Evolutionary conservation across 2,329 filamentous ascomycete species (phyloP), one percentile per base, ranked within the genome.

Genomic region (Microdochium trichocladiopsis): DNA sequence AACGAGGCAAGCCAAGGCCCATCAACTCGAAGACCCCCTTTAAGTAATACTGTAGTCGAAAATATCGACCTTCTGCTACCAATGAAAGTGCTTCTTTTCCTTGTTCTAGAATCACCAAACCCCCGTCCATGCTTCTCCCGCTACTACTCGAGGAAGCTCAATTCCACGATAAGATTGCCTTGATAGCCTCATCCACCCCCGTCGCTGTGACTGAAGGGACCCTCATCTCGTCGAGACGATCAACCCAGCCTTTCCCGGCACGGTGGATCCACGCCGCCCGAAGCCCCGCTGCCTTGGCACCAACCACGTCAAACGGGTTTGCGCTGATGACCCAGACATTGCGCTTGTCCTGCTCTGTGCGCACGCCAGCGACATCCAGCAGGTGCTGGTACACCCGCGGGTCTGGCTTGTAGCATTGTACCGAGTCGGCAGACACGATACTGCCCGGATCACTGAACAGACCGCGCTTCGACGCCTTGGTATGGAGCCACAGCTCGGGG

Each of bases 261-360:
- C 87, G 71, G 68, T 90, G 84, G 5, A 91, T 78, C 82, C 84
- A 90, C 14, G 76, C 81, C 23, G 82, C 78, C 59, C 78, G 75
- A 69, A 90, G 69, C 0, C 86, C 86, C 4, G 76, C 73, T 1
- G 73, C 73, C 55, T 74, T 75, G 1, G 86, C 83, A 0, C 88
- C 87, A 0, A 83, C 76, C 16, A 87, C 71, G 63, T 91, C 87
- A 63, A 91, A 91, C 2, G 87, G 83, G 62, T 91, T 91, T 1
- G 81, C 80, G 57, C 79, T 87, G 5, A 92, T 76, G 8, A 91
- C 66, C 84, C 86, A 90, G 14, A 90, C 73, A 24, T 77, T 70
- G 1, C 63, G 68, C 57, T 74, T 70, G 18, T 73, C 60, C 1
- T 66, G 68, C 37, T 68, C 58, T 58, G 76, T 78, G 2, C 76